Conservation (phyloP, 768 basidiomycete genomes). For the Termitomyces sp. region DNA sequence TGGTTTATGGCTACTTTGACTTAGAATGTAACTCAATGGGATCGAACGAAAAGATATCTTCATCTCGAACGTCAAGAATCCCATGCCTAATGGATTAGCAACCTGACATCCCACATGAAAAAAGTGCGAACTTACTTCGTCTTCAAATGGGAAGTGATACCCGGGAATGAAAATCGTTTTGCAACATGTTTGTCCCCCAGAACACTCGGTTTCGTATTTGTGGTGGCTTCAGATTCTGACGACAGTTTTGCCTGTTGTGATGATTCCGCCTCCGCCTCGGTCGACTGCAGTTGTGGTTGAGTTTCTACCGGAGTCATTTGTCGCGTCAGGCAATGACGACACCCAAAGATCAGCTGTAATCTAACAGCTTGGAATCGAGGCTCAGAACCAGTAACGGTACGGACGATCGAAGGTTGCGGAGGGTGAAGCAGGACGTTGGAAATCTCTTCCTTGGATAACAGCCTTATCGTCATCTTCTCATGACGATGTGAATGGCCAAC, state of each 20-base stretch:
- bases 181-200: background rate
- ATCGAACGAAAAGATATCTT: conserved; percentile 39
- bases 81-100: conserved; percentile 39
- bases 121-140: conserved; percentile 42
- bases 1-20: conserved; percentile 19
- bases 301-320: background rate
- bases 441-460: conserved; percentile 22
- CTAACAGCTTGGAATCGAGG: conserved; percentile 24
- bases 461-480: conserved; percentile 40
- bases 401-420: conserved; percentile 9
- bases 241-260: background rate
- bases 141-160: conserved; percentile 59
- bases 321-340: conserved; percentile 43
- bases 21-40: background rate
- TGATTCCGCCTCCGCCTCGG: background rate
- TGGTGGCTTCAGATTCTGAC: background rate
- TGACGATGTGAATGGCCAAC: conserved; percentile 66
- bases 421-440: conserved; percentile 16
- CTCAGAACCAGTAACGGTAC: conserved; percentile 12
- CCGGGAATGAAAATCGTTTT: conserved; percentile 44
- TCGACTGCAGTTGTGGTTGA: background rate
- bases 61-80: conserved; percentile 43
- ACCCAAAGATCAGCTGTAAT: conserved; percentile 40
- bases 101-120: conserved; percentile 3
- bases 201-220: background rate